Evolutionary conservation across 225 moss, liverwort and hornwort species (phyloP), one percentile per base, ranked within the genome.

Genomic region (Straminergon stramineum): DNA sequence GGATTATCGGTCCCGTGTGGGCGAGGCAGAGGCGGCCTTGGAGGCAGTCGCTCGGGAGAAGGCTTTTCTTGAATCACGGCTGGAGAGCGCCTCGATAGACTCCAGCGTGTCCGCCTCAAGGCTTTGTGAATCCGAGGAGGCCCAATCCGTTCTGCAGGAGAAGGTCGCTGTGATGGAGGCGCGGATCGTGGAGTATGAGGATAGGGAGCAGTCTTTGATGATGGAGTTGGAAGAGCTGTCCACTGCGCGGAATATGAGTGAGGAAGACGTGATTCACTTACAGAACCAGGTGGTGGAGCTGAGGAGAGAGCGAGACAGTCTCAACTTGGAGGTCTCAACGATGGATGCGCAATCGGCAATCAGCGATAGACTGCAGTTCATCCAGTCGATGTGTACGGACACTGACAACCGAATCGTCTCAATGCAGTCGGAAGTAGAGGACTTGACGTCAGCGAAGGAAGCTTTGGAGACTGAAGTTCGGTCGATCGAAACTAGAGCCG

Each of bases 331-430:
- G 86, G 93, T 94, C 27, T 94, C 93, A 13, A 93, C 88, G 57
- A 94, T 93, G 93, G 91, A 94, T 26, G 93, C 93, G 93, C 93
- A 94, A 80, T 91, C 89, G 16, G 94, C 94, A 41, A 94, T 94
- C 86, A 90, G 93, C 91, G 91, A 93, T 75, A 90, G 89, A 81
- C 86, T 94, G 13, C 91, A 91, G 45, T 43, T 88, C 15, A 90
- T 93, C 51, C 91, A 93, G 89, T 85, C 94, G 87, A 89, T 92
- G 90, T 94, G 94, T 22, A 23, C 88, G 28, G 91, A 93, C 41
- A 86, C 90, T 2, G 94, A 94, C 89, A 86, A 88, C 39, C 90
- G 89, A 55, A 93, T 94, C 75, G 53, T 60, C 23, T 93, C 88
- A 7, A 92, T 94, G 94, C 90, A 94, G 89, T 89, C 56, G 90